Percentiles rank a stretch among this genome's conserved stretches.
Conservation (phyloP, 108 stramenopile species). For the Chaetoceros muelleri region DNA sequence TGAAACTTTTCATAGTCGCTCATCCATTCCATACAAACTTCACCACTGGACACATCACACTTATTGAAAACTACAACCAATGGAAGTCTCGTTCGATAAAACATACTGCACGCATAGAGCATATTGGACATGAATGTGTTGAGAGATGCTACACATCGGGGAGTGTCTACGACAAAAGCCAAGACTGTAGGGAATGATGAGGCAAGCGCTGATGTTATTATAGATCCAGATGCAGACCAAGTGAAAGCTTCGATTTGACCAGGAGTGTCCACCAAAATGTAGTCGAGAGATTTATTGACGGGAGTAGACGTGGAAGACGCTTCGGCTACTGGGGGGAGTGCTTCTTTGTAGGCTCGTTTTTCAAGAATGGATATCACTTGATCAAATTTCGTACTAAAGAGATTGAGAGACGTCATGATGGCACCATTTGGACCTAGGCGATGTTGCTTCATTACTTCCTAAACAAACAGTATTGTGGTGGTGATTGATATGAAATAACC, state of each 20-base stretch:
- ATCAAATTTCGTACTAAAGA: conserved; percentile 98
- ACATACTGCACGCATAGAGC: conserved; percentile 96
- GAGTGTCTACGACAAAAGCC: conserved; percentile 95
- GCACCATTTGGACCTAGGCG: conserved; percentile 98
- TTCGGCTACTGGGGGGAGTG: not conserved
- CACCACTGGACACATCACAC: conserved; percentile 74
- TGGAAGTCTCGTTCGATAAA: conserved; percentile 91
- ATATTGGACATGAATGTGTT: conserved; percentile 99
- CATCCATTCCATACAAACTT: conserved; percentile 97
- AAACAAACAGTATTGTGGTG: too few species aligned
- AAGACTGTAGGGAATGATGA: conserved; percentile 91
- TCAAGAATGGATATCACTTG: conserved; percentile 93
- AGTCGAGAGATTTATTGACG: conserved; percentile 26
- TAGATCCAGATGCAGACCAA: conserved; percentile 96
- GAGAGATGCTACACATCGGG: conserved; percentile 82
- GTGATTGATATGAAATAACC: too few species aligned
- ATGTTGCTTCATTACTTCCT: conserved; percentile 95
- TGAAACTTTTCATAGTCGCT: conserved; percentile 93
- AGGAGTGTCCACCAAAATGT: conserved; percentile 95
- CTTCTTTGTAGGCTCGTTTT: conserved; percentile 39
- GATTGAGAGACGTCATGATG: conserved; percentile 95
- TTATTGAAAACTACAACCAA: conserved; percentile 95
- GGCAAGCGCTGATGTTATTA: conserved; percentile 90
- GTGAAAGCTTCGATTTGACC: conserved; percentile 99
- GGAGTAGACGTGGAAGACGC: conserved; percentile 4